These are phyloP conservation scores for Pyrus communis DNA, from an alignment of 306 rosid genomes.

Conservation along the genomic window DNA sequence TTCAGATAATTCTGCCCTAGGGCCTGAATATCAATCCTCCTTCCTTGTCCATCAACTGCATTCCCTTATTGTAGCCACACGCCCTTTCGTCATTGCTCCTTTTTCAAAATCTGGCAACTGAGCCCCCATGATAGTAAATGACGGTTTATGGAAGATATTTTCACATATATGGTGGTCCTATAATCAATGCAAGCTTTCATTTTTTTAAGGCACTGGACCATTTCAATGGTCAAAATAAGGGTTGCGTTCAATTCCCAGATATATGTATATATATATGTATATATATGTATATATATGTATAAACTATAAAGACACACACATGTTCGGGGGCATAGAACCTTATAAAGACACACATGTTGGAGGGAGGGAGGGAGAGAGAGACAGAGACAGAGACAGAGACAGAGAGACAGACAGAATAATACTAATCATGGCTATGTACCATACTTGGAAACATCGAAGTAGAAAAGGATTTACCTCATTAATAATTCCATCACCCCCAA, in stretches of 20 bases:
- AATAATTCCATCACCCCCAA: slow-evolving; percentile 98
- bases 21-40: not conserved
- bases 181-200: not conserved
- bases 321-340: too few species aligned
- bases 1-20: not conserved
- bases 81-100: not conserved
- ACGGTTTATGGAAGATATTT: not conserved
- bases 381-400: not conserved
- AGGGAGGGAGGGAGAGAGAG: not conserved
- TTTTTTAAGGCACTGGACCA: not conserved
- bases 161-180: not conserved
- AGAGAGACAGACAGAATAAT: not conserved
- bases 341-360: too few species aligned
- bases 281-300: too few species aligned
- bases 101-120: not conserved
- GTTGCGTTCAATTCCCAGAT: too few species aligned
- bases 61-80: not conserved
- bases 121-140: not conserved
- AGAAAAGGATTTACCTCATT: slow-evolving; percentile 70
- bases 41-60: not conserved
- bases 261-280: too few species aligned
- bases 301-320: too few species aligned
- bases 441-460: slow-evolving; percentile 13
- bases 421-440: not conserved
- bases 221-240: not conserved